Conservation (phyloP, 129 eudicot genomes). For the Chrysanthemum seticuspe region DNA sequence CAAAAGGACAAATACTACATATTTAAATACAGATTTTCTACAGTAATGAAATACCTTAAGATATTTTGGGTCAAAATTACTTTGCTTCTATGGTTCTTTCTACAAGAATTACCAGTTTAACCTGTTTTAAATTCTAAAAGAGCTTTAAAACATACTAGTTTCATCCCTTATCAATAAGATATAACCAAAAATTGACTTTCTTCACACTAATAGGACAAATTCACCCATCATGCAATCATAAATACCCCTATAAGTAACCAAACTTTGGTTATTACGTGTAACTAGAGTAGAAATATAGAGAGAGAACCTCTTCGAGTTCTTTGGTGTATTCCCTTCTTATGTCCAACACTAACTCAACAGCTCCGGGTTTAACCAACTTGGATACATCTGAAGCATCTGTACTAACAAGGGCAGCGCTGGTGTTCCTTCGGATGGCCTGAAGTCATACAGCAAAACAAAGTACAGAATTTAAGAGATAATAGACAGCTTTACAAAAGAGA, state of each 20-base stretch:
- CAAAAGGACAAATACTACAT: too few relatives aligned
- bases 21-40: too few relatives aligned
- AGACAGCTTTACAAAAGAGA: not conserved
- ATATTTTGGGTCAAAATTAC: too few relatives aligned
- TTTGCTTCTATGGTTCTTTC: too few relatives aligned
- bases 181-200: not conserved
- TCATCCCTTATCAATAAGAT: not conserved
- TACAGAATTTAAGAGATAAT: not conserved
- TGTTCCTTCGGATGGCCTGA: conserved; percentile 65
- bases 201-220: not conserved
- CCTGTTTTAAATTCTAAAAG: too few relatives aligned
- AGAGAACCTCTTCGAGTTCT: conserved; percentile 75
- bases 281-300: conserved; percentile 19
- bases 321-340: conserved; percentile 75
- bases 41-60: too few relatives aligned
- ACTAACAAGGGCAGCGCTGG: conserved; percentile 26
- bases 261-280: conserved; percentile 11
- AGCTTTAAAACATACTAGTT: not conserved
- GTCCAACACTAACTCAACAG: conserved; percentile 66
- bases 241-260: not conserved
- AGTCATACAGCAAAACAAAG: conserved; percentile 9
- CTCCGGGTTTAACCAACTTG: conserved; percentile 58
- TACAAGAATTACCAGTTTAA: too few relatives aligned
- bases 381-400: conserved; percentile 46
- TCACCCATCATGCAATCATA: not conserved